Evolutionary conservation across 495 filamentous ascomycete genomes (phyloP).

Genomic region (Lepraria neglecta): DNA sequence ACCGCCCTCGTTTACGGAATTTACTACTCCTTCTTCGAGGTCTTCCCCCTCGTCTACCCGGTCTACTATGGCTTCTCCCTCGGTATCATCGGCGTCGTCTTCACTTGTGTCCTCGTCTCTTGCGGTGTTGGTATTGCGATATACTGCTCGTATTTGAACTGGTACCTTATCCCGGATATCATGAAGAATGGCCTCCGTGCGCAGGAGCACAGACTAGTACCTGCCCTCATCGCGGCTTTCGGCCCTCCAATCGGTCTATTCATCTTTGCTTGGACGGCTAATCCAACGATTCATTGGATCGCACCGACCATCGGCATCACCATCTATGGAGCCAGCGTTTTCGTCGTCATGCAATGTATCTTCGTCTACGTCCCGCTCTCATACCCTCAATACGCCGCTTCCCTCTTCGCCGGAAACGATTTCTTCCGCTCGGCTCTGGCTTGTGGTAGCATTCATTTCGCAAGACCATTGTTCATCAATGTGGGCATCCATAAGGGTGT

Average conservation of each 20-base stretch:
- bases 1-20: conserved; percentile 55
- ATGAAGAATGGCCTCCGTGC: conserved; percentile 28
- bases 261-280: conserved; percentile 55
- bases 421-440: conserved; percentile 42
- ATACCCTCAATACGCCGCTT: conserved; percentile 50
- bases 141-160: conserved; percentile 48
- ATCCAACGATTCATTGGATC: conserved; percentile 52
- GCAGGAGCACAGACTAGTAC: conserved; percentile 47
- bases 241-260: conserved; percentile 52
- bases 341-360: conserved; percentile 49
- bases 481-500: conserved; percentile 37
- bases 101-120: conserved; percentile 55
- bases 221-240: conserved; percentile 49
- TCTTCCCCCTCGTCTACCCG: conserved; percentile 66
- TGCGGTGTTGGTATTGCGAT: conserved; percentile 47
- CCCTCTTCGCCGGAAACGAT: conserved; percentile 48
- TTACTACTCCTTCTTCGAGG: conserved; percentile 63
- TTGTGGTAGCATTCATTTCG: conserved; percentile 44
- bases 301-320: conserved; percentile 51
- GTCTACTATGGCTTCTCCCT: conserved; percentile 55
- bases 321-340: conserved; percentile 44
- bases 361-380: conserved; percentile 49
- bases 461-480: conserved; percentile 41
- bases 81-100: conserved; percentile 57
- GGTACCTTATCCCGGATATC: conserved; percentile 47